Conservation (phyloP, 176 grass and related monocot species). For the Miscanthus lutarioriparius region DNA sequence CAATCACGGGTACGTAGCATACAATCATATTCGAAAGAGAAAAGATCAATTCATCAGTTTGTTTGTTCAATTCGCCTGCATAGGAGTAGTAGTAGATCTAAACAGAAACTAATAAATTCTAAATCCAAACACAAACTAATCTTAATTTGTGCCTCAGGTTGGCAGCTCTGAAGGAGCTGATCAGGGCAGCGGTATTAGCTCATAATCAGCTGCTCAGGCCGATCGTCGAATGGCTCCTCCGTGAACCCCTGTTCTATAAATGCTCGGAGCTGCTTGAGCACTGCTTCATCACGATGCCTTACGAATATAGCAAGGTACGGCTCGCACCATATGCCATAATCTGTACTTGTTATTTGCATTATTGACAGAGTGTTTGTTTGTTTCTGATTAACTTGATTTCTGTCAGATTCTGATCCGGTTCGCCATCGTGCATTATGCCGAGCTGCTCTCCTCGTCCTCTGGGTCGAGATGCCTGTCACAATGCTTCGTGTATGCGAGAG, state of each 20-base stretch:
- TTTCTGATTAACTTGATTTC: background rate
- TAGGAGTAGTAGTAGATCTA: background rate
- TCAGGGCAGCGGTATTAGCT: background rate
- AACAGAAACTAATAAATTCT: background rate
- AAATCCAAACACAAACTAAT: background rate
- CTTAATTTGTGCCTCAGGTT: background rate
- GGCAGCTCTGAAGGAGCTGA: background rate
- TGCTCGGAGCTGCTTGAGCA: background rate
- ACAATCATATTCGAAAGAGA: no score
- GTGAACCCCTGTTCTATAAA: background rate
- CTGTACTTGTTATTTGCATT: background rate
- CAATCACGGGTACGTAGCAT: slow-evolving; percentile 19
- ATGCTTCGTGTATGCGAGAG: background rate
- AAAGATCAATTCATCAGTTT: background rate
- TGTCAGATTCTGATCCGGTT: slow-evolving; percentile 7
- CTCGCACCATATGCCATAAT: background rate
- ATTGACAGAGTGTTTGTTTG: background rate
- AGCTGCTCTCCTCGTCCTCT: background rate
- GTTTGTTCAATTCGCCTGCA: background rate
- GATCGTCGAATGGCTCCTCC: slow-evolving; percentile 1
- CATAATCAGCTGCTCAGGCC: background rate
- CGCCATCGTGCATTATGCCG: background rate
- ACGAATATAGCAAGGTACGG: slow-evolving; percentile 16
- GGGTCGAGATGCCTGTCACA: slow-evolving; percentile 27
- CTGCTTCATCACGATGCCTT: slow-evolving; percentile 21